Evolutionary conservation across 208 protist genomes (phyloP).

Genomic region (Vickermania spadyakhi): DNA sequence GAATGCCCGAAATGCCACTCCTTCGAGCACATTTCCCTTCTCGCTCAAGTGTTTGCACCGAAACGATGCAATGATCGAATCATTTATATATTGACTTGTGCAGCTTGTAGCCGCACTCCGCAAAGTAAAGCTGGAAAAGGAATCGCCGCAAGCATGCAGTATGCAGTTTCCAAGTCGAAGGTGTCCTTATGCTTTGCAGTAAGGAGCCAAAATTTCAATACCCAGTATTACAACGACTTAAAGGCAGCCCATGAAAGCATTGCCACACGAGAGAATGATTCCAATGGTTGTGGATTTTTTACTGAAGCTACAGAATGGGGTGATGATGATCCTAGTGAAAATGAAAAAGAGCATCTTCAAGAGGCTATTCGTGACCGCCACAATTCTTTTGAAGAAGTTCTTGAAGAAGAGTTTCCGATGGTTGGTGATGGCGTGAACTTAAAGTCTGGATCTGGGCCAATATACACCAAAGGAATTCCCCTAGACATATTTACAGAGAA

Average conservation of each 20-base stretch:
- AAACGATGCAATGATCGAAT: slow-evolving; percentile 73
- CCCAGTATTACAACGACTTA: slow-evolving; percentile 22
- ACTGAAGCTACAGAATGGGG: background rate
- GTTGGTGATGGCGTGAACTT: background rate
- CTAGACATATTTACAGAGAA: slow-evolving; percentile 73
- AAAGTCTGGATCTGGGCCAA: slow-evolving; percentile 7
- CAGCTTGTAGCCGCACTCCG: slow-evolving; percentile 19
- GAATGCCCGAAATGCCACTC: slow-evolving; percentile 68
- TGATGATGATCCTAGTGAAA: slow-evolving; percentile 1
- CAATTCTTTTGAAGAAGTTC: background rate
- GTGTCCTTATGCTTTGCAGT: slow-evolving; percentile 54
- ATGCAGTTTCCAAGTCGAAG: background rate
- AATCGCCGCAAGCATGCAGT: background rate
- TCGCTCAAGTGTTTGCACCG: slow-evolving; percentile 74
- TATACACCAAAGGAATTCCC: slow-evolving; percentile 41
- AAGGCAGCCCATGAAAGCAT: slow-evolving; percentile 7
- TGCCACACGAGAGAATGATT: background rate
- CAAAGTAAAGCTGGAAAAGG: background rate
- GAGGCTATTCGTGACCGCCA: too few species aligned
- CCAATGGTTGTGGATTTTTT: background rate
- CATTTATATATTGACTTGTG: slow-evolving; percentile 71
- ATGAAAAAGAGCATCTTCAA: slow-evolving; percentile 1
- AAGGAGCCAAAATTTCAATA: slow-evolving; percentile 74
- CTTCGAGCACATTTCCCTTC: slow-evolving; percentile 33
- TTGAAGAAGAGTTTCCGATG: background rate